Conservation (phyloP, 805 yeast genomes). For the Maudiozyma pseudohumilis region DNA sequence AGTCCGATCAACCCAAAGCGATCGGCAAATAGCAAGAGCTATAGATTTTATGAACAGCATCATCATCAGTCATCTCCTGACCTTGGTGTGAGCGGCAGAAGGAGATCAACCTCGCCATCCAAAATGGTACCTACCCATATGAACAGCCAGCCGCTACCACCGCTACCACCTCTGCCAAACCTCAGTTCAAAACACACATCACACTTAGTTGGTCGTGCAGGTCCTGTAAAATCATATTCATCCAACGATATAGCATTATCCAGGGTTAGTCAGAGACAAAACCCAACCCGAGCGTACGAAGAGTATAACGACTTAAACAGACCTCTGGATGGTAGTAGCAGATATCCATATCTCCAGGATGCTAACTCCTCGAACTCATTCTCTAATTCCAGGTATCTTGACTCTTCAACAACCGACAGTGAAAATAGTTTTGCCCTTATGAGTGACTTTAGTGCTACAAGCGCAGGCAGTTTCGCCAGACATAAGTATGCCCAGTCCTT, state of each 20-base stretch:
- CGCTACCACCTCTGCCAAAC: slow-evolving; percentile 22
- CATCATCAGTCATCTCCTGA: slow-evolving; percentile 4
- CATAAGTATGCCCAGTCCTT: slow-evolving; percentile 47
- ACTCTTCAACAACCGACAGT: slow-evolving; percentile 37
- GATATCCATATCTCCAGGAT: not conserved
- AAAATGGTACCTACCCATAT: not conserved
- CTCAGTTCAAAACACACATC: not conserved
- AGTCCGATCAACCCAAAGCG: not conserved
- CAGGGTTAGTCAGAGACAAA: slow-evolving; percentile 3
- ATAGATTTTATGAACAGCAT: slow-evolving; percentile 1
- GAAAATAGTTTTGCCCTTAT: slow-evolving; percentile 34
- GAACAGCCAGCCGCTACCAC: slow-evolving; percentile 1
- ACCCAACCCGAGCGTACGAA: too few relatives aligned
- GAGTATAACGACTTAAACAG: too few relatives aligned
- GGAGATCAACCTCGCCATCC: slow-evolving; percentile 1
- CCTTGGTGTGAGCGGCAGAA: not conserved
- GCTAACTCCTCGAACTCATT: slow-evolving; percentile 11
- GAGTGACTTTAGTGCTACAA: slow-evolving; percentile 74
- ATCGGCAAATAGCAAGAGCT: not conserved
- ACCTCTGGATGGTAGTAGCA: not conserved
- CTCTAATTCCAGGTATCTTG: slow-evolving; percentile 38
- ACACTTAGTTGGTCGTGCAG: not conserved
- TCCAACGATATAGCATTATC: slow-evolving; percentile 16
- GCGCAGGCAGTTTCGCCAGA: slow-evolving; percentile 77
- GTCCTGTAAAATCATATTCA: slow-evolving; percentile 22